A percentile compares a stretch with the other conserved stretches of the same genome.
Conservation (phyloP, 73 alveolate genomes). For the Durusdinium trenchii region DNA sequence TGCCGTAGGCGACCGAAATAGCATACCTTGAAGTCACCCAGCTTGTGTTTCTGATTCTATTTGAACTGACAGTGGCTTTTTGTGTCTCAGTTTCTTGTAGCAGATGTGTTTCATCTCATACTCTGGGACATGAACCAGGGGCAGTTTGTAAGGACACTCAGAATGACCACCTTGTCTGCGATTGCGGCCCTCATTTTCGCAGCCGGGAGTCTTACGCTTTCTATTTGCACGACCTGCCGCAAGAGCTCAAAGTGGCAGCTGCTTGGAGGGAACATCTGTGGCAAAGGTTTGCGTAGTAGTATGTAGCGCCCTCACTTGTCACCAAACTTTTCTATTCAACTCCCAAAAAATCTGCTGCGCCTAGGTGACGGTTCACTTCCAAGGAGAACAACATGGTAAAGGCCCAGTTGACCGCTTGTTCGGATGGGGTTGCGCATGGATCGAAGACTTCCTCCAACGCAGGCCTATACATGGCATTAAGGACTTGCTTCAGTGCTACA, state of each 20-base stretch:
- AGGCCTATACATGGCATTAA: constrained; percentile 5
- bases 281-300: too few species aligned
- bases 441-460: not conserved
- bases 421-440: constrained; percentile 39
- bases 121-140: too few species aligned
- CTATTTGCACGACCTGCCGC: constrained; percentile 32
- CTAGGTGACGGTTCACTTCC: not conserved
- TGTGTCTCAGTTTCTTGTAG: too few species aligned
- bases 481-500: not conserved
- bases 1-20: too few species aligned
- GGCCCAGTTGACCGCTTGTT: constrained; percentile 47
- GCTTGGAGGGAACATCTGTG: not conserved
- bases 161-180: constrained; percentile 27
- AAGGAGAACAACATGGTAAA: constrained; percentile 19
- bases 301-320: too few species aligned
- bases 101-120: too few species aligned
- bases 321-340: too few species aligned
- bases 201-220: constrained; percentile 24
- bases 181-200: constrained; percentile 46
- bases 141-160: too few species aligned
- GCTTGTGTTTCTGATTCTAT: too few species aligned
- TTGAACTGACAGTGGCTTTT: too few species aligned
- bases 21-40: too few species aligned
- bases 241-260: not conserved
- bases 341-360: too few species aligned